Base-by-base conservation (phyloP, 2,329 filamentous ascomycete genomes). In the Ophiocordyceps camponoti-rufipedis region DNA sequence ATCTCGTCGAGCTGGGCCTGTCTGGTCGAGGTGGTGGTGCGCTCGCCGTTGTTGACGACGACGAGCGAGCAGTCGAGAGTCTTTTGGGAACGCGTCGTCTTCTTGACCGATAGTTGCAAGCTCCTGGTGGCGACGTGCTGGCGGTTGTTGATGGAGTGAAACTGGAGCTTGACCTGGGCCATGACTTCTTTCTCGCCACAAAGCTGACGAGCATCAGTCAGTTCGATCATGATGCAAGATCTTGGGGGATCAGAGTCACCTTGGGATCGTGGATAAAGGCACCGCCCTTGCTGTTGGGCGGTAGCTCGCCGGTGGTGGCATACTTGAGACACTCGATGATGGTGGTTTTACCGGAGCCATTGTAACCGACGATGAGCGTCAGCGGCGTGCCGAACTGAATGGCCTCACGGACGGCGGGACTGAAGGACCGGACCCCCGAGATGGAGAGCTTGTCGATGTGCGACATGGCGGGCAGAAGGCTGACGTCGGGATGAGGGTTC, bases 291-390 rank as follows among this genome's bases (percentile, higher is more conserved):
- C 81, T 88, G 68, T 95, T 94, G 31, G 91, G 86, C 1, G 91
- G 91, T 43, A 94, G 74, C 56, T 93, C 84, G 47, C 91, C 93
- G 8, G 88, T 95, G 16, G 93, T 95, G 45, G 85, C 88, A 78
- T 95, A 98, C 60, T 95, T 95, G 57, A 98, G 82, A 60, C 87
- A 94, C 63, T 98, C 91, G 63, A 98, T 98, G 58, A 98, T 94
- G 47, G 91, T 96, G 10, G 91, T 98, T 68, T 98, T 98, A 50
- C 91, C 91, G 1, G 89, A 96, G 46, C 91, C 91, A 67, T 98
- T 98, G 64, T 87, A 85, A 48, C 91, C 91, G 48, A 98, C 93
- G 53, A 98, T 98, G 50, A 98, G 74, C 12, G 91, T 98, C 47
- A 98, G 72, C 28, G 91, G 93, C 1, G 85, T 82, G 52, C 87